Conservation (phyloP, 352 stramenopile species). For the Proteromonas lacertae region DNA sequence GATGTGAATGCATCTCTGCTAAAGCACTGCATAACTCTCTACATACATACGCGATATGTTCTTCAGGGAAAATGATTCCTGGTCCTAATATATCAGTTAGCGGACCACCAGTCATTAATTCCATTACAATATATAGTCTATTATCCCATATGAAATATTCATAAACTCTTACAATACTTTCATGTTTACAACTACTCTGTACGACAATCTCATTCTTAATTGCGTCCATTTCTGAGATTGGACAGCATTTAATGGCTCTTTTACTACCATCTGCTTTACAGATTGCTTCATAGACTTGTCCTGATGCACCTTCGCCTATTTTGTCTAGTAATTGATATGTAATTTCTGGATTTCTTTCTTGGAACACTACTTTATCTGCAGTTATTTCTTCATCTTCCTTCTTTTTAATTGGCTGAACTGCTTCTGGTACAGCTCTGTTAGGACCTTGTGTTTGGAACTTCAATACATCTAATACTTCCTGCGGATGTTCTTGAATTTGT, state of each 20-base stretch:
- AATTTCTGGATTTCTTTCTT: constrained; percentile 3
- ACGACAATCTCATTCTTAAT: constrained; percentile 23
- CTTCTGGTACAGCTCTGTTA: neutral
- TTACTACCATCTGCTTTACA: constrained; percentile 11
- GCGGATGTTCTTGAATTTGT: constrained; percentile 19
- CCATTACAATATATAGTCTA: constrained; percentile 46
- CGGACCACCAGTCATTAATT: constrained; percentile 50
- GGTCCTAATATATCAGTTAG: constrained; percentile 45
- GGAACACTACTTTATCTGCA: constrained; percentile 12
- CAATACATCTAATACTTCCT: constrained; percentile 21
- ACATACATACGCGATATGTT: constrained; percentile 21
- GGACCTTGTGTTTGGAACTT: constrained; percentile 22
- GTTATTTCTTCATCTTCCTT: constrained; percentile 9
- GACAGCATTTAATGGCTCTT: constrained; percentile 16
- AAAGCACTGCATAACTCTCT: constrained; percentile 10
- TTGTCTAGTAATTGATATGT: constrained; percentile 16
- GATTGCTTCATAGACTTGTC: constrained; percentile 17
- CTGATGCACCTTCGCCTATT: constrained; percentile 20
- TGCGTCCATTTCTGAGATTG: constrained; percentile 13
- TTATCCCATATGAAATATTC: constrained; percentile 10
- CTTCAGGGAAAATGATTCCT: constrained; percentile 16
- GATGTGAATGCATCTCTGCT: constrained; percentile 18
- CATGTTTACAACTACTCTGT: constrained; percentile 16
- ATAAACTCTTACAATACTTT: constrained; percentile 18
- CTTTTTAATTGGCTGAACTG: neutral